A percentile compares a stretch with the other conserved stretches of the same genome.
phyloP scores from a whole-genome alignment of 2,329 filamentous ascomycete genomes.

The Ceratocystis diversiconidia region DNA sequence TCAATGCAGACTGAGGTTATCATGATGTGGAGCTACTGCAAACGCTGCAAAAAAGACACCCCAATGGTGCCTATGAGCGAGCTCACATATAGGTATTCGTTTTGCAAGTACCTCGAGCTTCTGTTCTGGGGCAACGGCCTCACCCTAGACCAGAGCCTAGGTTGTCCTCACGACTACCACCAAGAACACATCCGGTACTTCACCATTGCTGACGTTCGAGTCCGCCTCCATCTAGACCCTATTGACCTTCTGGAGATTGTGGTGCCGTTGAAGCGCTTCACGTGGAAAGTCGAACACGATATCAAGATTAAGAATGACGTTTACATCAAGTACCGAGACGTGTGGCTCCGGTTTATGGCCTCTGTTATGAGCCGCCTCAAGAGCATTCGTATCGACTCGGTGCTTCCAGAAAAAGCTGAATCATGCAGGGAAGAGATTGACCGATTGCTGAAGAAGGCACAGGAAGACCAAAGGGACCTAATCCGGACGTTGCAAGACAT shows the following conservation, averaged over 20 bases:
- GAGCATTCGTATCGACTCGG: constrained; percentile 81
- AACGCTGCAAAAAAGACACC: constrained; percentile 79
- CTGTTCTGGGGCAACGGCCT: constrained; percentile 88
- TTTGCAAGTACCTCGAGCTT: constrained; percentile 94
- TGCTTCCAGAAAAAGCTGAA: constrained; percentile 74
- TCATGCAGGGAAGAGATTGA: constrained; percentile 73
- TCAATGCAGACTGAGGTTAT: constrained; percentile 45
- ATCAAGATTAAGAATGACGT: constrained; percentile 85
- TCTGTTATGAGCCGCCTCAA: constrained; percentile 74
- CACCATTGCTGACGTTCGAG: constrained; percentile 67
- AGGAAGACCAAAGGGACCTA: constrained; percentile 66
- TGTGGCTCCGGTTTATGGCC: constrained; percentile 72
- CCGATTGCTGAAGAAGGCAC: constrained; percentile 57
- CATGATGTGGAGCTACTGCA: constrained; percentile 96
- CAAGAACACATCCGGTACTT: constrained; percentile 89
- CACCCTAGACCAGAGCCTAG: constrained; percentile 53
- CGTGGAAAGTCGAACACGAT: constrained; percentile 96
- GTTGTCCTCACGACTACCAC: constrained; percentile 81
- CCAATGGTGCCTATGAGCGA: constrained; percentile 83
- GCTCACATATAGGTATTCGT: constrained; percentile 94
- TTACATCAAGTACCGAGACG: constrained; percentile 64
- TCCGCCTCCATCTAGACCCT: constrained; percentile 82
- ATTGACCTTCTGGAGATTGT: constrained; percentile 90
- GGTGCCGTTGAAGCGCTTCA: constrained; percentile 76
- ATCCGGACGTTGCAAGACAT: constrained; percentile 70